Base-by-base conservation (phyloP, 2,329 filamentous ascomycete genomes). In the Colletotrichum liriopes region DNA sequence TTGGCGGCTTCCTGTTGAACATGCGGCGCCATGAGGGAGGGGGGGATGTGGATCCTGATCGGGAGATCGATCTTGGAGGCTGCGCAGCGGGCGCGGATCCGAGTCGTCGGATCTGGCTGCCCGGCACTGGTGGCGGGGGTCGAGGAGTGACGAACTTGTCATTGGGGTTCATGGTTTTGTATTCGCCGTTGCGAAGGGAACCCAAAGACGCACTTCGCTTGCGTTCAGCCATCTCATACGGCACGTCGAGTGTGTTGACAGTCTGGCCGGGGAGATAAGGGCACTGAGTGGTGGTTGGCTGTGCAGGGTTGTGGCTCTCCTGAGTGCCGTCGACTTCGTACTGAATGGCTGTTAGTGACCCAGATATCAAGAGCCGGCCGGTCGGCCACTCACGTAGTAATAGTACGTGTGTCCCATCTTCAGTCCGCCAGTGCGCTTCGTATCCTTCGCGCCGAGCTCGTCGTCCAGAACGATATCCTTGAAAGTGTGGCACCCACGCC, bases 331-430 rank as follows among this genome's bases (percentile, higher is more conserved):
- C 91, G 52, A 98, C 82, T 79, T 95, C 91, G 82, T 98, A 98
- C 93, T 97, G 80, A 1, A 56, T 6, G 14, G 26, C 16, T 58
- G 37, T 61, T 45, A 74, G 62, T 32, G 47, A 23, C 35, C 35
- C 61, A 49, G 26, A 61, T 65, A 54, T 43, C 26, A 23, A 43
- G 8, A 20, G 9, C 14, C 41, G 47, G 7, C 32, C 23, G 18
- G 29, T 8, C 32, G 59, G 45, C 59, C 55, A 87, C 93, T 84
- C 86, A 97, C 94, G 84, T 96, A 98, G 86, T 97, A 98, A 88
- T 96, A 98, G 83, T 98, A 98, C 20, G 93, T 96, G 72, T 93
- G 91, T 55, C 95, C 95, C 93, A 98, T 98, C 82, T 93, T 96
- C 75, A 98, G 87, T 64, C 93, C 95, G 70, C 95, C 95, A 76